phyloP scores from a whole-genome alignment of 139 green algal species.

The Chlorella sorokiniana region DNA sequence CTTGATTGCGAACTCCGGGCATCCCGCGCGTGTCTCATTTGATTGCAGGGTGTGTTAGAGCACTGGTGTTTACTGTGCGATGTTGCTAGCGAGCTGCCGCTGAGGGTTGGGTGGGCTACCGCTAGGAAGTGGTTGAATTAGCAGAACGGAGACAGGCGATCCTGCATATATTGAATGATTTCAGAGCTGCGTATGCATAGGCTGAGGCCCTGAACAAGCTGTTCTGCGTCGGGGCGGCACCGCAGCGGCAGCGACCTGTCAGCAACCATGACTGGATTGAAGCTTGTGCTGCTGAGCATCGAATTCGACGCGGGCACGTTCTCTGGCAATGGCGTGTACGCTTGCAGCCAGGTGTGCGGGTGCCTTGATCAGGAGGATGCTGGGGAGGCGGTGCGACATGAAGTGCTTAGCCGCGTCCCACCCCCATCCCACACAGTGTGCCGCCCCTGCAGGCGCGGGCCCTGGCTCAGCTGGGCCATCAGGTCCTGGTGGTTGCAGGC shows the following conservation, averaged over 20 bases:
- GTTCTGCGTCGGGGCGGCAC: neutral
- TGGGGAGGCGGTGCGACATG: neutral
- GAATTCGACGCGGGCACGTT: conserved; percentile 76
- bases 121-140: too few relatives aligned
- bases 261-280: conserved; percentile 19
- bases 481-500: conserved; percentile 60
- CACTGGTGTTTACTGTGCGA: too few relatives aligned
- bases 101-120: too few relatives aligned
- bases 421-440: neutral
- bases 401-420: neutral
- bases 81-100: too few relatives aligned
- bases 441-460: conserved; percentile 43
- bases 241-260: neutral
- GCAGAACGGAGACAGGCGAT: too few relatives aligned
- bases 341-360: conserved; percentile 50
- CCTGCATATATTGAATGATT: too few relatives aligned
- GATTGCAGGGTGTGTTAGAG: too few relatives aligned
- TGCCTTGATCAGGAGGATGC: neutral
- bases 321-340: conserved; percentile 80
- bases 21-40: too few relatives aligned
- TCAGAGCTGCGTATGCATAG: too few relatives aligned
- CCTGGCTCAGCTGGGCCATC: conserved; percentile 32
- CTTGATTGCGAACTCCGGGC: too few relatives aligned
- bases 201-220: neutral
- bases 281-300: conserved; percentile 68